A percentile compares a stretch with the other conserved stretches of the same genome.
Conservation (phyloP, 352 stramenopile genomes). For the Globisporangium megalacanthum region DNA sequence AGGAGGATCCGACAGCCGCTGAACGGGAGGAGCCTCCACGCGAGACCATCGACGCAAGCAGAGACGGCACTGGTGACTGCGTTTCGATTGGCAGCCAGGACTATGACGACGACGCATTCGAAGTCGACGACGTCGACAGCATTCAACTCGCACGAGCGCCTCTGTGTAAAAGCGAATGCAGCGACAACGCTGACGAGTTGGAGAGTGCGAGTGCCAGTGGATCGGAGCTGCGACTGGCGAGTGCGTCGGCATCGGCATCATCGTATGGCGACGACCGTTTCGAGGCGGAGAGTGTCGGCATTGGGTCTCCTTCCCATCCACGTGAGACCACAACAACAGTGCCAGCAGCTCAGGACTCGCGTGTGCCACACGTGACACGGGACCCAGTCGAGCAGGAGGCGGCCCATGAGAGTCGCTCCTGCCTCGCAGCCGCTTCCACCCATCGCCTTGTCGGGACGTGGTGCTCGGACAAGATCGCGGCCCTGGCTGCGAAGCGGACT, state of each 20-base stretch:
- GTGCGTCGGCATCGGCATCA: neutral
- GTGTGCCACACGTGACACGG: no score
- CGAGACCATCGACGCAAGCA: no score
- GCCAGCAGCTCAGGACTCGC: no score
- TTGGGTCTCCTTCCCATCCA: neutral
- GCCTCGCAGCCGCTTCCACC: neutral
- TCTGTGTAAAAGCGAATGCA: no score
- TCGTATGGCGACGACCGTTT: conserved; percentile 9
- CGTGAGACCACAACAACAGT: neutral
- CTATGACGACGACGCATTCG: conserved; percentile 14
- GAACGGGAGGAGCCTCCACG: no score
- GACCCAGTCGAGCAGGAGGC: neutral
- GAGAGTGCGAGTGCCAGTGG: neutral
- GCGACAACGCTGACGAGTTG: neutral
- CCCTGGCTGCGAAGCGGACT: neutral
- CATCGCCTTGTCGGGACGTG: neutral
- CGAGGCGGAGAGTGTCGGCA: neutral
- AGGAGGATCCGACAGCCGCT: no score
- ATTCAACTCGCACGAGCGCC: neutral
- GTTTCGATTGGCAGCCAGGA: neutral
- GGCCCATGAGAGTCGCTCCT: neutral
- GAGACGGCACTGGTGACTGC: neutral
- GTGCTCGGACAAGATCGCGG: conserved; percentile 5
- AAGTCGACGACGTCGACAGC: conserved; percentile 1
- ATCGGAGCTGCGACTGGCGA: neutral